These are phyloP conservation scores for Wickerhamiella alocasiicola DNA, from an alignment of 805 yeast species.

Conservation along the genomic window DNA sequence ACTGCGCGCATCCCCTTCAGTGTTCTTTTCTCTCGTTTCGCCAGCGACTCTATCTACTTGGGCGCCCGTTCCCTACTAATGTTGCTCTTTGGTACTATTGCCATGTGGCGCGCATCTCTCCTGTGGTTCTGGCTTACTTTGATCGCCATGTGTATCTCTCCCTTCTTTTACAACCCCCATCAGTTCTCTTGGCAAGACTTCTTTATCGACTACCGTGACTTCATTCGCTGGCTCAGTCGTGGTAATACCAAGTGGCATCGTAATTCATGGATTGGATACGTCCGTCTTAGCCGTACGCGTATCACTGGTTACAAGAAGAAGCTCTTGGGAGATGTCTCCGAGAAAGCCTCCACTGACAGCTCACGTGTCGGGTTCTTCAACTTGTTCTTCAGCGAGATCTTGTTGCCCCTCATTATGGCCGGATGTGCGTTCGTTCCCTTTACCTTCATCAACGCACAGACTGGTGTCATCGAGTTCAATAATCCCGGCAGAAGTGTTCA, in stretches of 20 bases:
- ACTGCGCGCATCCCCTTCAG: slow-evolving; percentile 66
- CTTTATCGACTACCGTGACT: slow-evolving; percentile 92
- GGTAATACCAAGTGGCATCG: slow-evolving; percentile 58
- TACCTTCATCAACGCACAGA: slow-evolving; percentile 74
- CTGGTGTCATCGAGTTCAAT: slow-evolving; percentile 43
- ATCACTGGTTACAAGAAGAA: slow-evolving; percentile 84
- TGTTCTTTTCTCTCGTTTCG: slow-evolving; percentile 62
- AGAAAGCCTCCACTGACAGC: slow-evolving; percentile 50
- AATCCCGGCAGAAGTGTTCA: slow-evolving; percentile 22
- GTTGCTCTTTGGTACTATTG: slow-evolving; percentile 58
- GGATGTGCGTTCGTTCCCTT: slow-evolving; percentile 60
- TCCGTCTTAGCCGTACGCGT: slow-evolving; percentile 68
- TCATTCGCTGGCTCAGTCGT: slow-evolving; percentile 71
- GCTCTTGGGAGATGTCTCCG: slow-evolving; percentile 53
- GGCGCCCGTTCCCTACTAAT: slow-evolving; percentile 61
- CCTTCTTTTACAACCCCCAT: slow-evolving; percentile 93
- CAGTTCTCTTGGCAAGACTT: slow-evolving; percentile 94
- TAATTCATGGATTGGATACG: slow-evolving; percentile 71
- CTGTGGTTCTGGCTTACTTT: slow-evolving; percentile 96
- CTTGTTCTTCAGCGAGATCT: slow-evolving; percentile 64
- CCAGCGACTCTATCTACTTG: slow-evolving; percentile 60
- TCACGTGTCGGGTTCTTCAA: slow-evolving; percentile 70
- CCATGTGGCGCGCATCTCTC: slow-evolving; percentile 91
- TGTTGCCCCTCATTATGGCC: slow-evolving; percentile 60
- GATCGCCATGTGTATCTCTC: slow-evolving; percentile 78